A percentile compares a stretch with the other conserved stretches of the same genome.
Conservation (phyloP, 2,329 filamentous ascomycete species). For the Herpotrichia juniperi region DNA sequence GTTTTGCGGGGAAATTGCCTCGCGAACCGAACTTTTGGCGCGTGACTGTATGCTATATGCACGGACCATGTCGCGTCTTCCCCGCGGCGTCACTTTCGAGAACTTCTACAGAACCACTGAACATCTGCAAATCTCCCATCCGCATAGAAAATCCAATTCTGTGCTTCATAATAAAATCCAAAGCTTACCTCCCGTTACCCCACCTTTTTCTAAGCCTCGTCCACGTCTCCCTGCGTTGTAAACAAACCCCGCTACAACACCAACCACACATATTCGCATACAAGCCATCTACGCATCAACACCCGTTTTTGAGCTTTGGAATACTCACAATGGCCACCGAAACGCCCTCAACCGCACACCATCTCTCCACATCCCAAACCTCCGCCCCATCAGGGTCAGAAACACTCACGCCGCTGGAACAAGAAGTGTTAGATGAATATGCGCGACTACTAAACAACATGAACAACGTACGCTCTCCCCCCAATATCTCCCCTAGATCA, state of each 20-base stretch:
- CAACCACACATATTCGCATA: too few relatives aligned
- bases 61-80: conserved; percentile 25
- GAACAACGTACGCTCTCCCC: conserved; percentile 71
- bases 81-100: conserved; percentile 16
- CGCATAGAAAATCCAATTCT: too few relatives aligned
- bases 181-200: too few relatives aligned
- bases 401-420: conserved; percentile 76
- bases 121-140: not conserved
- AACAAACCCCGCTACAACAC: too few relatives aligned
- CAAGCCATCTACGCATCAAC: too few relatives aligned
- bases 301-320: too few relatives aligned
- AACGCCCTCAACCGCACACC: conserved; percentile 6
- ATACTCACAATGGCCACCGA: conserved; percentile 3
- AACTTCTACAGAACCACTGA: not conserved
- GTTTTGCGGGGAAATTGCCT: too few relatives aligned
- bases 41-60: too few relatives aligned
- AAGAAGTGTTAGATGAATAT: conserved; percentile 95
- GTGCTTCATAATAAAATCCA: too few relatives aligned
- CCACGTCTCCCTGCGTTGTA: too few relatives aligned
- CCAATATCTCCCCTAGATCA: conserved; percentile 4
- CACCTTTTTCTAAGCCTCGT: too few relatives aligned
- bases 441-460: conserved; percentile 85
- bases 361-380: conserved; percentile 23
- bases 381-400: conserved; percentile 24
- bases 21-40: too few relatives aligned